A percentile compares a stretch with the other conserved stretches of the same genome.
Evolutionary conservation across 768 basidiomycete species (phyloP).

Genomic region (Rhodotorula graminis): DNA sequence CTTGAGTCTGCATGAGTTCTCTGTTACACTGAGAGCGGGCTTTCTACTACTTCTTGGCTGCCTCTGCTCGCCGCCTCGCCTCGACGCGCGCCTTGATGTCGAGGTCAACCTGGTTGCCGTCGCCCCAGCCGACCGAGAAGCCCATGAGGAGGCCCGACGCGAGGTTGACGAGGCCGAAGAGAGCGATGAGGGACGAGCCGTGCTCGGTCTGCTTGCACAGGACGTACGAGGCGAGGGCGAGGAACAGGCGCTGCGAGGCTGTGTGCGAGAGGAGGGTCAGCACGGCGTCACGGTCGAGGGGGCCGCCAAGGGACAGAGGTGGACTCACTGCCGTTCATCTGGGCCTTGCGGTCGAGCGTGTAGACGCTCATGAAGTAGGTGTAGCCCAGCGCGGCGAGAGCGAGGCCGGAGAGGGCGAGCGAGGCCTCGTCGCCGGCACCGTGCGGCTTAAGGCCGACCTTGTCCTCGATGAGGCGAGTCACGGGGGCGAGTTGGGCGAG

Average conservation of each 20-base stretch:
- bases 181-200: conserved; percentile 12
- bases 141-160: conserved; percentile 13
- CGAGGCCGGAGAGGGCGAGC: not conserved
- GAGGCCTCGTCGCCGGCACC: not conserved
- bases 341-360: conserved; percentile 26
- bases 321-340: conserved; percentile 24
- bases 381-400: not conserved
- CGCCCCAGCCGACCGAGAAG: conserved; percentile 20
- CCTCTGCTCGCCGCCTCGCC: not conserved
- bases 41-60: not conserved
- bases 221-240: conserved; percentile 2
- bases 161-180: conserved; percentile 11
- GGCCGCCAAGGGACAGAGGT: not conserved
- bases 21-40: too few relatives aligned
- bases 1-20: too few relatives aligned
- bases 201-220: not conserved
- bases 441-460: not conserved
- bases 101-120: conserved; percentile 32
- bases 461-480: not conserved
- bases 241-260: conserved; percentile 19
- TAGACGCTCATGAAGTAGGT: conserved; percentile 6
- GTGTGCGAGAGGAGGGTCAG: not conserved
- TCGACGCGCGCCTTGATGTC: conserved; percentile 7
- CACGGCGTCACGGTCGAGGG: too few relatives aligned
- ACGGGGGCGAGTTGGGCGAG: not conserved